Evolutionary conservation across 176 grass and related monocot genomes (phyloP).

Genomic region (Eremochloa ophiuroides): DNA sequence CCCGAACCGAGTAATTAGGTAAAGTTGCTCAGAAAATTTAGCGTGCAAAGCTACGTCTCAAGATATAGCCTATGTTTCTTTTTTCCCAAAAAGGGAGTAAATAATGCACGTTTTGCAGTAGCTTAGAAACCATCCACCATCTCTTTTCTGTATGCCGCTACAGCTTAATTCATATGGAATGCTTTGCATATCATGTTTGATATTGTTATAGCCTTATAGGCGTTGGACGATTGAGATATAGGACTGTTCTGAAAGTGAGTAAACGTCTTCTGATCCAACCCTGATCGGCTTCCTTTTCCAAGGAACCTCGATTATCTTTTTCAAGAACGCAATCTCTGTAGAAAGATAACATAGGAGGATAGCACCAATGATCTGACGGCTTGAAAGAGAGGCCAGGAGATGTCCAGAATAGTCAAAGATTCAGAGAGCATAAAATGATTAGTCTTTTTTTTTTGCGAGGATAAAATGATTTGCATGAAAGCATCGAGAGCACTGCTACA

Average conservation of each 20-base stretch:
- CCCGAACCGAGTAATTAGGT: not conserved
- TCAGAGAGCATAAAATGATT: conserved; percentile 22
- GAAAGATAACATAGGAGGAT: conserved; percentile 21
- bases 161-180: too few relatives aligned
- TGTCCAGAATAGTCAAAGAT: conserved; percentile 44
- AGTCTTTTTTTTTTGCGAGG: too few relatives aligned
- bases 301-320: conserved; percentile 24
- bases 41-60: not conserved
- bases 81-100: not conserved
- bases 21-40: not conserved
- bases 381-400: conserved; percentile 43
- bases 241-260: conserved; percentile 16
- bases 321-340: not conserved
- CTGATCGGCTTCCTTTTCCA: conserved; percentile 11
- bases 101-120: too few relatives aligned
- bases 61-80: not conserved
- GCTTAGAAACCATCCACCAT: too few relatives aligned
- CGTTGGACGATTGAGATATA: not conserved
- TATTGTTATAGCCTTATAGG: too few relatives aligned
- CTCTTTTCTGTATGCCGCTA: too few relatives aligned
- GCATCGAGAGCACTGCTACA: not conserved
- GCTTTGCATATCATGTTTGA: too few relatives aligned
- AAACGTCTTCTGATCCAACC: conserved; percentile 18
- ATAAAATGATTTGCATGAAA: conserved; percentile 32
- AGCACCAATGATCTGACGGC: conserved; percentile 25